phyloP scores from a whole-genome alignment of 2,329 filamentous ascomycete species.

The Diaporthe capsici region DNA sequence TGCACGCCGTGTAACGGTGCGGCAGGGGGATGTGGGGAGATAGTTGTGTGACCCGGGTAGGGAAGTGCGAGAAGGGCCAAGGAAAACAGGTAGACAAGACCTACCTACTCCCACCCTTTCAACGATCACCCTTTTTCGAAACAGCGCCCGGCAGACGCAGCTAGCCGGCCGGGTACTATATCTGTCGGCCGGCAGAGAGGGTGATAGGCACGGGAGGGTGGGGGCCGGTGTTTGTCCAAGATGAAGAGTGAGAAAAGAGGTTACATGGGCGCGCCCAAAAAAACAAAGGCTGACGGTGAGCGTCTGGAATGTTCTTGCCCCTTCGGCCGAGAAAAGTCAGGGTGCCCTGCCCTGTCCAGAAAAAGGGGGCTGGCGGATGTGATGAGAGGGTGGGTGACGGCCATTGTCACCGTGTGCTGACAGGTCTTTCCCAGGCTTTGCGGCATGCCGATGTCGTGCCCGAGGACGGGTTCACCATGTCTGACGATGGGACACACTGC shows the following conservation, averaged over 20 bases:
- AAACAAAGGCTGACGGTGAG: neutral
- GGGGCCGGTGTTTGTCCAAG: neutral
- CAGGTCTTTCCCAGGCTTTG: neutral
- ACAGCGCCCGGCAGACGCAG: neutral
- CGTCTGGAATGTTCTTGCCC: neutral
- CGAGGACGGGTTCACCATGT: constrained; percentile 11
- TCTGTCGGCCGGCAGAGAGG: constrained; percentile 16
- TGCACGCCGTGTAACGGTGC: constrained; percentile 27
- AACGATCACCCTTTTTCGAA: constrained; percentile 5
- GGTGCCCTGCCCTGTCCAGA: constrained; percentile 1
- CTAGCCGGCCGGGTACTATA: constrained; percentile 19
- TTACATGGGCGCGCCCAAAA: neutral
- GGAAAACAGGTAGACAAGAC: neutral
- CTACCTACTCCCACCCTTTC: neutral
- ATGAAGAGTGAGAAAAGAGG: neutral
- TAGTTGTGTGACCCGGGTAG: constrained; percentile 5
- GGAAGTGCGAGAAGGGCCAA: neutral
- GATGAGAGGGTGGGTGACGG: neutral
- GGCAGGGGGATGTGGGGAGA: neutral
- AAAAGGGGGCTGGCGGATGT: constrained; percentile 7
- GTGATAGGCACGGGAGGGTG: neutral
- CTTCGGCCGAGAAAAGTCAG: neutral
- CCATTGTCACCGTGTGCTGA: constrained; percentile 17
- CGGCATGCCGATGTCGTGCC: constrained; percentile 11
- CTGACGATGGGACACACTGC: constrained; percentile 15